Conservation (phyloP, 768 basidiomycete species). For the Ephemerocybe angulata region DNA sequence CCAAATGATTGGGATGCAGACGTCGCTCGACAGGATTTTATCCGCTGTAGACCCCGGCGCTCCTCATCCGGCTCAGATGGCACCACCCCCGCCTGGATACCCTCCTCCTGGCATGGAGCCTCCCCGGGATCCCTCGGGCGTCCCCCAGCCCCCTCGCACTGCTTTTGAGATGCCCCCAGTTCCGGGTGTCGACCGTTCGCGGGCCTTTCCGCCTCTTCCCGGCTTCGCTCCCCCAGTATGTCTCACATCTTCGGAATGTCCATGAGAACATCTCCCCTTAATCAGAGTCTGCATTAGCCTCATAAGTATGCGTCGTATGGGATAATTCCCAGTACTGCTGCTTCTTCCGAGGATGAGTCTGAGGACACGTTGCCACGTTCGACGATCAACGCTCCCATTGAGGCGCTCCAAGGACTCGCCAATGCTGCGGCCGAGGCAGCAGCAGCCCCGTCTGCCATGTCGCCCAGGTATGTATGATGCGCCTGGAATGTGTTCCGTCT, state of each 20-base stretch:
- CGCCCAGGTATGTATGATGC: slow-evolving; percentile 48
- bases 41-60: slow-evolving; percentile 51
- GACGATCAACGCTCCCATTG: slow-evolving; percentile 86
- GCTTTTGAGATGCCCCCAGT: slow-evolving; percentile 36
- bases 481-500: slow-evolving; percentile 9
- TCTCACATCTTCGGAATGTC: slow-evolving; percentile 17
- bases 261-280: slow-evolving; percentile 16
- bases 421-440: slow-evolving; percentile 95
- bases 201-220: slow-evolving; percentile 78
- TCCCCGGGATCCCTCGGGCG: slow-evolving; percentile 16
- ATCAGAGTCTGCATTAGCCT: slow-evolving; percentile 42
- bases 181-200: slow-evolving; percentile 26
- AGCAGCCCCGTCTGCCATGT: slow-evolving; percentile 63
- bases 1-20: slow-evolving; percentile 94
- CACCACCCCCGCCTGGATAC: slow-evolving; percentile 23
- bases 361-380: slow-evolving; percentile 84
- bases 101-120: slow-evolving; percentile 30
- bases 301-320: slow-evolving; percentile 92
- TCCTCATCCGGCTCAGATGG: slow-evolving; percentile 30
- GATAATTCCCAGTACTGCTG: slow-evolving; percentile 77
- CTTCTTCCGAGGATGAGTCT: slow-evolving; percentile 88
- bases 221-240: slow-evolving; percentile 88
- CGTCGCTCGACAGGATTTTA: slow-evolving; percentile 80
- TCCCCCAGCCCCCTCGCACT: slow-evolving; percentile 28
- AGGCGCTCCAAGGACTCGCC: slow-evolving; percentile 89